Conservation (phyloP, 192 early-diverging fungal genomes). For the Backusella liffmaniae region DNA sequence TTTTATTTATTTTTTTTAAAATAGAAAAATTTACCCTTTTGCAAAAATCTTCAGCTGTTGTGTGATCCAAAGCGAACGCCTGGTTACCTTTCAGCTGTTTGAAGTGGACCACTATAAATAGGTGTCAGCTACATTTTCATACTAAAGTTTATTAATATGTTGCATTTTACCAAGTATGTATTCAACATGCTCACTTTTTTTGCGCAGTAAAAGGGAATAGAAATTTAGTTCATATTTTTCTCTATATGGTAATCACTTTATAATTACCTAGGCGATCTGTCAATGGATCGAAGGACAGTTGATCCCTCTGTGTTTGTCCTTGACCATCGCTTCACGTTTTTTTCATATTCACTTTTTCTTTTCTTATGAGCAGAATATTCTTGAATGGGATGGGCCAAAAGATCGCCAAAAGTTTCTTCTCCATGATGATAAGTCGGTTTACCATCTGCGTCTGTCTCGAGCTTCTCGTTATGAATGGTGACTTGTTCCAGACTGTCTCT, state of each 20-base stretch:
- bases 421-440: constrained; percentile 25
- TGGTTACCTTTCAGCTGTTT: constrained; percentile 34
- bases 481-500: constrained; percentile 9
- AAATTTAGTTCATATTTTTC: not conserved
- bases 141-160: not conserved
- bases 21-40: constrained; percentile 6
- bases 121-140: not conserved
- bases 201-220: not conserved
- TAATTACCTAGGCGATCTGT: constrained; percentile 1
- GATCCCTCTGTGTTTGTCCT: not conserved
- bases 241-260: not conserved
- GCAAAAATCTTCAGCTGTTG: constrained; percentile 24
- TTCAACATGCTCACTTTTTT: not conserved
- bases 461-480: not conserved
- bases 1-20: no score
- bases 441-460: constrained; percentile 1
- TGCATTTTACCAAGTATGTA: not conserved
- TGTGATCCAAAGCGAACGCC: constrained; percentile 26
- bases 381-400: constrained; percentile 27
- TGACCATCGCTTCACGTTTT: not conserved
- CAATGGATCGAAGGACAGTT: not conserved
- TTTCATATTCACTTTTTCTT: constrained; percentile 16
- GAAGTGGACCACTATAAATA: constrained; percentile 32
- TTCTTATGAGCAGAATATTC: constrained; percentile 20
- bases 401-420: constrained; percentile 31